Conservation (phyloP, 1,139 yeast species). For the Suhomyces maxii region DNA sequence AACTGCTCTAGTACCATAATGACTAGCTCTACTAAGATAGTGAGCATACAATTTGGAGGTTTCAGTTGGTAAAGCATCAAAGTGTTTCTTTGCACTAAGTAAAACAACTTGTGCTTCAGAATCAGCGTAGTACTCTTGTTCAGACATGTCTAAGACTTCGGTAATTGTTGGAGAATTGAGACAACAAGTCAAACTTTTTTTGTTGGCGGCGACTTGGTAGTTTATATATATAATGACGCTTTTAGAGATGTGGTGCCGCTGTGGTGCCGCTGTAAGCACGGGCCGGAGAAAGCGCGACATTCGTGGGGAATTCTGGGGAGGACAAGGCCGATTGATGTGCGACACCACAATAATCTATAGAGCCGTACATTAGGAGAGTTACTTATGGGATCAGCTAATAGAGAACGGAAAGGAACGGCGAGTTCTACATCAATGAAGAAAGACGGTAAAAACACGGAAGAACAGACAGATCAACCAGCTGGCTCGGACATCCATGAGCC, state of each 20-base stretch:
- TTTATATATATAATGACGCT: not conserved
- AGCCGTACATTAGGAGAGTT: too few relatives aligned
- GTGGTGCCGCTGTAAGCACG: not conserved
- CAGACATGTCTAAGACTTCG: constrained; percentile 3
- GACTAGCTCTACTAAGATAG: constrained; percentile 77
- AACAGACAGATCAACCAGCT: too few relatives aligned
- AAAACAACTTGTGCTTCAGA: constrained; percentile 45
- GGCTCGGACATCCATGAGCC: too few relatives aligned
- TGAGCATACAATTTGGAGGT: constrained; percentile 68
- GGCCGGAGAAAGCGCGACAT: not conserved
- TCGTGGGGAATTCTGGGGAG: too few relatives aligned
- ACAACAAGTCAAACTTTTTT: not conserved
- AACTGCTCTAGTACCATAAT: constrained; percentile 77
- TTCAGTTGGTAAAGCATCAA: constrained; percentile 37
- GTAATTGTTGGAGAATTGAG: not conserved
- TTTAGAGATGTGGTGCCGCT: not conserved
- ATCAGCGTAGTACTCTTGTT: constrained; percentile 28
- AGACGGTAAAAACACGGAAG: too few relatives aligned
- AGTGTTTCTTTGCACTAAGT: constrained; percentile 46
- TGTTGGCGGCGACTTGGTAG: not conserved
- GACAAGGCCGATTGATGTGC: too few relatives aligned
- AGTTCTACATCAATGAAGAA: too few relatives aligned
- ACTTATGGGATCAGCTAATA: too few relatives aligned
- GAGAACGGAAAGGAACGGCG: too few relatives aligned
- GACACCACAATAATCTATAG: too few relatives aligned